Evolutionary conservation across 1,284 basidiomycete species (phyloP).

Genomic region (Sporisorium sorghi): DNA sequence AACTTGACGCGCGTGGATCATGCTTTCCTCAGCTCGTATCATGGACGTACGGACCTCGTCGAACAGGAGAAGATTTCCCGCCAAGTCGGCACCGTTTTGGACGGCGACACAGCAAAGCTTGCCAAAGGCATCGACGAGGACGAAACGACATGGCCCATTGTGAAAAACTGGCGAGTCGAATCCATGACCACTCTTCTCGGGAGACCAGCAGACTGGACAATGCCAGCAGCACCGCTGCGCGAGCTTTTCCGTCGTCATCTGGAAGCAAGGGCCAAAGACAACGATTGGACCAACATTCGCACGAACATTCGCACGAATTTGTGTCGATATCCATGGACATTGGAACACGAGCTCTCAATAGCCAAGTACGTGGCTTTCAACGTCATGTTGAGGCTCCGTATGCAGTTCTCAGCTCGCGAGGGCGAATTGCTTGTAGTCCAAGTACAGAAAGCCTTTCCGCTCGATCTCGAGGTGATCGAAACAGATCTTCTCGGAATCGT

Average conservation of each 20-base stretch:
- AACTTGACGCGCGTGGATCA: constrained; percentile 15
- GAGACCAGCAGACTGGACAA: background rate
- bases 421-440: constrained; percentile 43
- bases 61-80: constrained; percentile 8
- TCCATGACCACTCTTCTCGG: constrained; percentile 10
- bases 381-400: constrained; percentile 37
- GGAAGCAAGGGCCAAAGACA: constrained; percentile 1
- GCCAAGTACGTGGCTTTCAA: constrained; percentile 50
- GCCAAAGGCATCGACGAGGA: constrained; percentile 12
- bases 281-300: constrained; percentile 31
- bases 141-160: constrained; percentile 26
- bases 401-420: constrained; percentile 24
- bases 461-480: constrained; percentile 41
- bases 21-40: constrained; percentile 21
- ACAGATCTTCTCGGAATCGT: constrained; percentile 28
- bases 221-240: background rate
- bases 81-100: constrained; percentile 2
- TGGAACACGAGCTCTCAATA: too few species aligned
- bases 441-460: constrained; percentile 41
- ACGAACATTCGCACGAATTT: constrained; percentile 6
- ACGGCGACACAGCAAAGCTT: background rate
- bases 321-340: too few species aligned
- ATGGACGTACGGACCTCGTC: constrained; percentile 11
- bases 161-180: constrained; percentile 14
- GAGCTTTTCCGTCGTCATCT: constrained; percentile 15